These are phyloP conservation scores for Auxenochlorella pyrenoidosa DNA, from an alignment of 139 green algal species.

Conservation along the genomic window DNA sequence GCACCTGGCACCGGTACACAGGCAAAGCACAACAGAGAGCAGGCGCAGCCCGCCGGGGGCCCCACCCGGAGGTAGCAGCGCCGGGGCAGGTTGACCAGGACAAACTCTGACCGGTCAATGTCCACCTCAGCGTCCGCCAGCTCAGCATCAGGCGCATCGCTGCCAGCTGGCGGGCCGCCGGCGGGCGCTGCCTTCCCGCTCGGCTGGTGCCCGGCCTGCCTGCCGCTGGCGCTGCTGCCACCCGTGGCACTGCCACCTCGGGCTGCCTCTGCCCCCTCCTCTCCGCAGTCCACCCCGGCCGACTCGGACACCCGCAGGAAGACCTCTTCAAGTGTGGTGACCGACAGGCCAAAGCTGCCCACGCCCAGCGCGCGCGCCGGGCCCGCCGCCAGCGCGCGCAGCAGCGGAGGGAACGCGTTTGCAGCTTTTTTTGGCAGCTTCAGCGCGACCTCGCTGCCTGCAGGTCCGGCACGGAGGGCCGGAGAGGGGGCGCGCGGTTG, in stretches of 20 bases:
- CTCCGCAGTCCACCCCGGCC: neutral
- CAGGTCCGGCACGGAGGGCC: too few species aligned
- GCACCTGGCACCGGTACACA: too few species aligned
- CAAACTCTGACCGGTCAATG: neutral
- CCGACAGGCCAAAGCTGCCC: slow-evolving; percentile 68
- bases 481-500: too few species aligned
- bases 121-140: neutral
- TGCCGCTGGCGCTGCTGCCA: neutral
- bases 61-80: neutral
- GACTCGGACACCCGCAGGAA: slow-evolving; percentile 47
- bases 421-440: slow-evolving; percentile 59
- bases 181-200: neutral
- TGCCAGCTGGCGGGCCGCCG: neutral
- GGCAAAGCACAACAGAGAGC: neutral
- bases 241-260: too few species aligned
- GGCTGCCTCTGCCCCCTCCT: neutral
- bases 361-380: slow-evolving; percentile 47
- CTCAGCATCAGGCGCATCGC: neutral
- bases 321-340: slow-evolving; percentile 84
- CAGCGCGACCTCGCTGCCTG: slow-evolving; percentile 57
- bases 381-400: slow-evolving; percentile 52
- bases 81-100: neutral
- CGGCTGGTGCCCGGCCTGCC: neutral
- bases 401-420: slow-evolving; percentile 35
- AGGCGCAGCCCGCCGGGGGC: neutral